Percentiles rank a stretch among this genome's conserved stretches.
Conservation (phyloP, 1,139 yeast genomes). For the Kodamaea arcana region DNA sequence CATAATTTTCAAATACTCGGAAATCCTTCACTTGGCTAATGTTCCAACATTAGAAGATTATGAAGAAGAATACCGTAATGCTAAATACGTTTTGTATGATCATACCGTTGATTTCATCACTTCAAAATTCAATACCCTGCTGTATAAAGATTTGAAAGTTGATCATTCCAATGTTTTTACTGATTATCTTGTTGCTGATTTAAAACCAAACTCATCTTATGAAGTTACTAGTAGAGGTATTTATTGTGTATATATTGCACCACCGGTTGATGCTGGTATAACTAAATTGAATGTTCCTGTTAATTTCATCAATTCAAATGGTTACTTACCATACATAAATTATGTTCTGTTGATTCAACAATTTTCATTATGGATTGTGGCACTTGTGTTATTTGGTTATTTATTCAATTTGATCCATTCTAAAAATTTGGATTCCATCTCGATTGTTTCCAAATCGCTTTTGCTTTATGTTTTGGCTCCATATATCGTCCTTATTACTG, state of each 20-base stretch:
- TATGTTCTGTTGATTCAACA: slow-evolving; percentile 19
- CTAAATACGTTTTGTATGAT: slow-evolving; percentile 12
- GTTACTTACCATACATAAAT: slow-evolving; percentile 22
- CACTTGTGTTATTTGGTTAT: slow-evolving; percentile 16
- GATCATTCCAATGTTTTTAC: slow-evolving; percentile 9
- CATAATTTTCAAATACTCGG: slow-evolving; percentile 23
- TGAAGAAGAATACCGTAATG: slow-evolving; percentile 7
- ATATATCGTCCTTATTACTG: slow-evolving; percentile 10
- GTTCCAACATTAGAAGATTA: slow-evolving; percentile 19
- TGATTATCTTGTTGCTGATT: slow-evolving; percentile 3
- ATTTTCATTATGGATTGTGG: slow-evolving; percentile 15
- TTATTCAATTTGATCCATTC: slow-evolving; percentile 25
- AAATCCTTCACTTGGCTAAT: slow-evolving; percentile 20
- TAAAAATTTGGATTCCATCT: slow-evolving; percentile 19
- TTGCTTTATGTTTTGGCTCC: slow-evolving; percentile 31
- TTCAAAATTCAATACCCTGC: slow-evolving; percentile 4
- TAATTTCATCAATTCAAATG: slow-evolving; percentile 22
- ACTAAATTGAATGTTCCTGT: slow-evolving; percentile 17
- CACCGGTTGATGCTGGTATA: slow-evolving; percentile 14
- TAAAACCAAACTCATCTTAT: slow-evolving; percentile 9
- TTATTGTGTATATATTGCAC: slow-evolving; percentile 34
- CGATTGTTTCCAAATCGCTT: slow-evolving; percentile 30
- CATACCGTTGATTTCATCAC: slow-evolving; percentile 10
- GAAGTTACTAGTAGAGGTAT: slow-evolving; percentile 24
- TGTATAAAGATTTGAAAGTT: slow-evolving; percentile 4